Base-by-base conservation (phyloP, 768 basidiomycete genomes). In the Leccinum uliginosum region DNA sequence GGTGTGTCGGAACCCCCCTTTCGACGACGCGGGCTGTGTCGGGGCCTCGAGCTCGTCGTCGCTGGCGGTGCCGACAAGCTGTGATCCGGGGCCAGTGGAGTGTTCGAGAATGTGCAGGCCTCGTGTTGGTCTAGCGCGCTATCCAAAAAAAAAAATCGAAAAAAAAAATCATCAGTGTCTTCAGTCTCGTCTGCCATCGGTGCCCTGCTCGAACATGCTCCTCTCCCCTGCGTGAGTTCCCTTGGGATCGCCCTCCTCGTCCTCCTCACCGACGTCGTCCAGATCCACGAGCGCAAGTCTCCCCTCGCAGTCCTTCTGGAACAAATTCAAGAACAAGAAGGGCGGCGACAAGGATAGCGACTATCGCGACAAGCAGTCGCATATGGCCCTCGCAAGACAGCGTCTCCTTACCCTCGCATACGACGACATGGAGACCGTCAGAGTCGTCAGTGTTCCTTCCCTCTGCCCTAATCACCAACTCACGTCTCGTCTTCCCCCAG, bases 401-500 rank as follows among this genome's bases (percentile, higher is more conserved):
- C 83, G 87, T 58, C 82, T 91, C 61, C 79, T 93, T 63, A 93
- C 91, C 57, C 83, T 93, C 56, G 85, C 83, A 9, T 90, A 86
- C 70, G 87, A 78, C 54, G 91, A 93, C 38, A 89, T 91, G 86
- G 91, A 93, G 74, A 93, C 91, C 8, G 79, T 93, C 57, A 80
- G 86, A 61, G 83, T 87, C 78, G 87, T 73, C 50, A 51, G 70
- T 63, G 17, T 50, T 21, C 54, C 49, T 50, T 59, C 21, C 49
- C 34, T 57, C 54, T 55, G 3, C 54, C 59, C 44, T 19, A 35
- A 0, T 4, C n/a, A 19, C n/a, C n/a, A 19, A 40, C 40, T 40
- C 47, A 10, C 29, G 8, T 26, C n/a, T 49, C 62, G 34, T 35
- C 34, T 23, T 9, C 35, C 50, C 45, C 23, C 59, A 91, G 88